Evolutionary conservation across 352 stramenopile species (phyloP), one percentile per base, ranked within the genome.

Genomic region (Phytophthora tentaculata): DNA sequence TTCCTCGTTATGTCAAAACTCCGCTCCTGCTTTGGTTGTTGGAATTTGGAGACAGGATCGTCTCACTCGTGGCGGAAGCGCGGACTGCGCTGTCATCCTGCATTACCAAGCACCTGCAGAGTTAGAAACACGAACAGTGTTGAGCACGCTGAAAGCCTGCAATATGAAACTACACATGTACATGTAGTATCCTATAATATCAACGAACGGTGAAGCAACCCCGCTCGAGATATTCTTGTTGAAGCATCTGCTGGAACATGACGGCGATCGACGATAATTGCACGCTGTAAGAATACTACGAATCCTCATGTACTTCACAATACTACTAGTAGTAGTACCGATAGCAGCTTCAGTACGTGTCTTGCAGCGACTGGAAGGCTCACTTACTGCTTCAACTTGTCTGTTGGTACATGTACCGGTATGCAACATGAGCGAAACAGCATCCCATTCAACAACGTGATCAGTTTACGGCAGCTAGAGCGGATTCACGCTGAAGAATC

Each of bases 221-320:
- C 12, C 37, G 58, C 22, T 45, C 19, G 23, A 37, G 43, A 43
- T 1, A 43, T 14, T 43, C 2, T 43, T n/a, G 35, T 43, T 66
- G 64, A 51, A 52, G 64, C 57, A 71, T 66, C 63, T 71, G 63
- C 63, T 66, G 57, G 14, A 57, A 52, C 41, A 29, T 58, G 45
- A 37, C 48, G 48, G 24, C 32, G 22, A 49, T 35, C 28, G 50
- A 19, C 49, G 17, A 47, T 53, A 13, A 68, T 39, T 51, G 52
- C 29, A 68, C 51, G 50, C 26, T 3, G 26, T 26, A 26, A 48
- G 7, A 43, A 26, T 24, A 17, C 23, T 35, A 24, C 28, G 28
- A 26, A 39, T 14, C 2, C 5, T 1, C 19, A 22, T 8, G 28
- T 45, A 47, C 49, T 64, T 64, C 29, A 56, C 9, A 5, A 32